Conservation (phyloP, 1,139 yeast species). For the Suhomyces maxii region DNA sequence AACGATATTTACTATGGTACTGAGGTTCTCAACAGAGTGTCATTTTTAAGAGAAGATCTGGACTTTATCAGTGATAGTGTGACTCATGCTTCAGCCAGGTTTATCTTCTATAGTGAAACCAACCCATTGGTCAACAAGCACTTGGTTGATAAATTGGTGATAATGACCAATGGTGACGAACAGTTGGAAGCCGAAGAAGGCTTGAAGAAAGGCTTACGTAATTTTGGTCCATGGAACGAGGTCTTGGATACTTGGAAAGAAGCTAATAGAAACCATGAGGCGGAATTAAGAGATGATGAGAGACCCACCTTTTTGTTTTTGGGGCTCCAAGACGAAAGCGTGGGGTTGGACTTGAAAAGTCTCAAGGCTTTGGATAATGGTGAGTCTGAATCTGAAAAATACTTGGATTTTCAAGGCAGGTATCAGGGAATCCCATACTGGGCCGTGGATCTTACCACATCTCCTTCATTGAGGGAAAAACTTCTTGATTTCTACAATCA, state of each 20-base stretch:
- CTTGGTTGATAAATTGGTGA: conserved; percentile 30
- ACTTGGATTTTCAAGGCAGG: conserved; percentile 44
- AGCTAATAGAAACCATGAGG: conserved; percentile 37
- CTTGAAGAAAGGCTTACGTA: conserved; percentile 19
- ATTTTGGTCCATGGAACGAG: conserved; percentile 25
- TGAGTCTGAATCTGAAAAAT: conserved; percentile 25
- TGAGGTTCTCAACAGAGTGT: conserved; percentile 71
- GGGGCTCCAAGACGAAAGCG: conserved; percentile 64
- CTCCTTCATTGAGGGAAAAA: conserved; percentile 24
- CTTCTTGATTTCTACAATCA: conserved; percentile 18
- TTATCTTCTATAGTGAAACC: conserved; percentile 49
- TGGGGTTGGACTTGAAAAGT: conserved; percentile 32
- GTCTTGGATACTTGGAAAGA: conserved; percentile 28
- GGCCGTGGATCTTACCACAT: conserved; percentile 64
- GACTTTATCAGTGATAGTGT: conserved; percentile 59
- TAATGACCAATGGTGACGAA: conserved; percentile 38
- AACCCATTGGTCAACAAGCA: conserved; percentile 39
- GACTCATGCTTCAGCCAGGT: conserved; percentile 51
- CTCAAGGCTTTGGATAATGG: conserved; percentile 29
- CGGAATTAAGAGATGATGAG: conserved; percentile 28
- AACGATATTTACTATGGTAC: conserved; percentile 46
- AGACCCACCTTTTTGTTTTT: conserved; percentile 58
- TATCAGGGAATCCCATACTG: conserved; percentile 75
- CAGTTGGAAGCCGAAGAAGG: conserved; percentile 15
- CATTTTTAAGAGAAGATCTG: conserved; percentile 70